Evolutionary conservation across 73 alveolate species (phyloP).

Genomic region (Durusdinium trenchii): DNA sequence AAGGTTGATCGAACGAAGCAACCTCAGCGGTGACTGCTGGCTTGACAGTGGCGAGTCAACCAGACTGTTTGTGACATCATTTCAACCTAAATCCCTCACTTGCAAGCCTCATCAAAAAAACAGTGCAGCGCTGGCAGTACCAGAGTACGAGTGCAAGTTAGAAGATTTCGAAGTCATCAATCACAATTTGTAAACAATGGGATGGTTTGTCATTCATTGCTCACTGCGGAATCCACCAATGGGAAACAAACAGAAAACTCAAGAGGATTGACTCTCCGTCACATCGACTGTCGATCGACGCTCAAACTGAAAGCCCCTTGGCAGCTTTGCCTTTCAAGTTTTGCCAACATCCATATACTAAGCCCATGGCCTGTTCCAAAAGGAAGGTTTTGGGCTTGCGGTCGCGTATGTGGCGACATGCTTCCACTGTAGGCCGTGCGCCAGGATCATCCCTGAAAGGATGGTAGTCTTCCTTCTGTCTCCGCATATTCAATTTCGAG

Average conservation of each 20-base stretch:
- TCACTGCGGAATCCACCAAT: no score
- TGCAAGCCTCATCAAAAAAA: no score
- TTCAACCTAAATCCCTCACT: no score
- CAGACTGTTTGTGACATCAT: no score
- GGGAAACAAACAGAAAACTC: no score
- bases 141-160: neutral
- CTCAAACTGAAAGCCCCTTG: neutral
- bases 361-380: neutral
- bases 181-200: neutral
- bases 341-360: neutral
- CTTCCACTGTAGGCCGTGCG: neutral
- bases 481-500: neutral
- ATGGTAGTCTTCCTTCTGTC: neutral
- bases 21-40: neutral
- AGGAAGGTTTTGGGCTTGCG: neutral
- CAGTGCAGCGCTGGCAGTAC: no score
- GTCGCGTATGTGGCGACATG: slow-evolving; percentile 3
- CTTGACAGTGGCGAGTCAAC: neutral
- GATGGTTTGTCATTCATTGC: neutral
- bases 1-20: neutral
- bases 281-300: neutral
- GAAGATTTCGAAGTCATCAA: neutral
- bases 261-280: neutral
- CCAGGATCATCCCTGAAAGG: neutral
- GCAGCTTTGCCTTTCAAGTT: neutral